Base-by-base conservation (phyloP, 2,329 filamentous ascomycete species). In the Hypoxylon sp. region DNA sequence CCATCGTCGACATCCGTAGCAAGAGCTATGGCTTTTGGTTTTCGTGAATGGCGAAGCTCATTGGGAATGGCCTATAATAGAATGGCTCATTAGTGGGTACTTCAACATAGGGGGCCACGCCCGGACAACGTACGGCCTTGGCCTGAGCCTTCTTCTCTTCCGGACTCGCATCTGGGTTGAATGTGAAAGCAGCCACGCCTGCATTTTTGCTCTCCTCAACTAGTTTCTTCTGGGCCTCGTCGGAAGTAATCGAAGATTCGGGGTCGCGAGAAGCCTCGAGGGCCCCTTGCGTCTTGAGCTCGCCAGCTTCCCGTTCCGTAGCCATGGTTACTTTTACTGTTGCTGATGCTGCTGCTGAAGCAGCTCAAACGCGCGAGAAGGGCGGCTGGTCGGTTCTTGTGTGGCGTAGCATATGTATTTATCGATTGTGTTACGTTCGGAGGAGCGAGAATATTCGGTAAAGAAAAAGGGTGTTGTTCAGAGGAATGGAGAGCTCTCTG, bases 91-190 rank as follows among this genome's bases (percentile, higher is more conserved):
- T 27, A 65, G 11, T 14, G 30, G 56, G 39, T 65, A 61, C 39
- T 63, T 45, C 65, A 30, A 46, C 52, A 41, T 11, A 56, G 61
- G 57, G 63, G 62, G 27, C 3, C 39, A 27, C 43, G 11, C 37
- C 1, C 29, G 45, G 64, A 45, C 50, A 45, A 84, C 90, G 74
- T 85, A 97, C 93, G 76, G 90, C 87, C 84, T 86, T 84, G 21
- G 91, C 90, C 77, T 94, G 92, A 30, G 90, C 90, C 66, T 87
- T 90, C 83, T 99, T 99, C 79, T 97, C 86, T 77, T 94, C 92
- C 0, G 91, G 86, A 45, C 85, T 90, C 43, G 94, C 94, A 82
- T 97, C 82, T 0, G 96, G 93, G 76, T 99, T 87, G 81, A 98
- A 99, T 67, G 90, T 87, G 77, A 92, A 96, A 69, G 93, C 94